Evolutionary conservation across 805 yeast genomes (phyloP), one percentile per base, ranked within the genome.

Genomic region (Gaillardinia entomophila): DNA sequence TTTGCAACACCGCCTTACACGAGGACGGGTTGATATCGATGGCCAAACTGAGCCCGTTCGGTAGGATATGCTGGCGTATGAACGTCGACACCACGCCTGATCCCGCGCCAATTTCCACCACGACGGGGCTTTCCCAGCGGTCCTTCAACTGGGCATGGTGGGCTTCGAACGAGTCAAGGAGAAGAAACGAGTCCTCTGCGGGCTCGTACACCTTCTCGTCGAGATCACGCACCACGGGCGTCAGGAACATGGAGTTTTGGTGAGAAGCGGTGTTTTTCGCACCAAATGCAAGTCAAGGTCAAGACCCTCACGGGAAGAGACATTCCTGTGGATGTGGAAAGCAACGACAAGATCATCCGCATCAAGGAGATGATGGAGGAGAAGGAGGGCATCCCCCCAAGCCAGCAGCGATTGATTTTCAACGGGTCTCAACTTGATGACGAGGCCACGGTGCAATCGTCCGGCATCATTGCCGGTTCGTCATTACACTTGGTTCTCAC

Each of bases 331-430:
- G 87, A 82, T 44, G 75, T 83, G 25, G 89, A 82, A 45, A 75
- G 85, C 30, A 49, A 69, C 6, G 88, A 82, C 48, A 75, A 70
- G 53, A 71, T 85, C 37, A 72, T 77, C 40, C 75, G 82, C 30
- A 78, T 90, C 60, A 90, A 90, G 60, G 97, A 90, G 54, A 75
- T 82, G 53, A 77, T 90, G 65, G 97, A 92, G 57, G 96, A 90
- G 52, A 86, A 86, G 49, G 97, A 90, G 56, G 98, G 97, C 2
- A 90, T 90, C 35, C 96, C 97, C 2, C 97, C 97, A 8, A 78
- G 84, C 19, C 98, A 90, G 62, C 98, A 92, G 60, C 76, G 96
- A 45, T 76, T 90, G 43, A 81, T 90, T 48, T 87, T 75, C 60
- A 79, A 83, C 35, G 98, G 98, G 14, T 84, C 86, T 45, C 97